phyloP scores from a whole-genome alignment of 768 basidiomycete species.

The Leucocoprinus sp. region DNA sequence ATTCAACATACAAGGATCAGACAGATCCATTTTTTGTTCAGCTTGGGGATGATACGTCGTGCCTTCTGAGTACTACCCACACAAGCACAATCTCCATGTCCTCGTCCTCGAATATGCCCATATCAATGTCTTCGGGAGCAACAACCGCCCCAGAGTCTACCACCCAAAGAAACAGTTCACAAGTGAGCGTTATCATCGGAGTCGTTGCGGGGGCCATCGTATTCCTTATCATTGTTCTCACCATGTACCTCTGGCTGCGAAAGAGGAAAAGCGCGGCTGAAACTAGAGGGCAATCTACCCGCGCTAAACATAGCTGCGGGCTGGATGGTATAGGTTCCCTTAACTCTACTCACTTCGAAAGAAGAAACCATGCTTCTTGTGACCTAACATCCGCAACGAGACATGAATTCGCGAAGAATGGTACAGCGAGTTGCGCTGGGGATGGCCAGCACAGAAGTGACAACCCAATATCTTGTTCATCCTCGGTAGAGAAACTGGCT shows the following conservation, averaged over 20 bases:
- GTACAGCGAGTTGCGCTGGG: constrained; percentile 17
- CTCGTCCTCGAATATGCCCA: background rate
- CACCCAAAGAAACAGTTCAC: constrained; percentile 20
- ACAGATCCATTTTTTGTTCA: background rate
- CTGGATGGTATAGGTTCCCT: constrained; percentile 27
- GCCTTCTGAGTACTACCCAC: too few relatives aligned
- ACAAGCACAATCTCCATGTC: too few relatives aligned
- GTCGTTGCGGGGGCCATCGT: constrained; percentile 41
- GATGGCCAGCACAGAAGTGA: constrained; percentile 15
- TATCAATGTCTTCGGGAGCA: constrained; percentile 3
- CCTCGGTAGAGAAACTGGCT: constrained; percentile 15
- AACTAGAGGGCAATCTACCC: constrained; percentile 9
- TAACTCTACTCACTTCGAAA: constrained; percentile 21
- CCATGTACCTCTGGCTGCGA: constrained; percentile 26
- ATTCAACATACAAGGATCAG: background rate
- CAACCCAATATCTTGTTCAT: background rate
- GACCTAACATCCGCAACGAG: background rate
- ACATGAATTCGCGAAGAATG: constrained; percentile 11
- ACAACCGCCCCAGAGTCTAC: constrained; percentile 16
- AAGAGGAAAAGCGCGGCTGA: constrained; percentile 12
- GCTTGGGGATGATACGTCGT: background rate
- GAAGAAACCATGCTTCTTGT: background rate
- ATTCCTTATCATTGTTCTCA: constrained; percentile 24
- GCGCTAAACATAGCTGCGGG: constrained; percentile 8
- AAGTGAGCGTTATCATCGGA: constrained; percentile 41